These are phyloP conservation scores for Melocanna baccifera DNA, from an alignment of 176 grass and related monocot genomes.

Conservation along the genomic window DNA sequence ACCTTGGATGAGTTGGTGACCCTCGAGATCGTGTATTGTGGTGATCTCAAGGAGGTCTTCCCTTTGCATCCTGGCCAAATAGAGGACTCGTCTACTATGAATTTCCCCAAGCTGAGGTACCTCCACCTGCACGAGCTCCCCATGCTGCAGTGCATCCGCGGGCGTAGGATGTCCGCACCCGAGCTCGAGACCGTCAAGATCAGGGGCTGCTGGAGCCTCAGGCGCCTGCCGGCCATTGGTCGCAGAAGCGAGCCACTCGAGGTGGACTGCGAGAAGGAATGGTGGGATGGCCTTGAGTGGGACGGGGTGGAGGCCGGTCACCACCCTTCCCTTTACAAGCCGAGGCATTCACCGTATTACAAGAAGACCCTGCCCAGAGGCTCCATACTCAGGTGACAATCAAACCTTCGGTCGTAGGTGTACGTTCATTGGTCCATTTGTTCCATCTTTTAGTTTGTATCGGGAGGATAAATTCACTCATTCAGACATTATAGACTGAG, in stretches of 20 bases:
- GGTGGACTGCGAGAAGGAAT: slow-evolving; percentile 1
- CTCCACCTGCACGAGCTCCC: not conserved
- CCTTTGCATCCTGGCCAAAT: not conserved
- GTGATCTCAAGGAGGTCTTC: not conserved
- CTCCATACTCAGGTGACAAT: not conserved
- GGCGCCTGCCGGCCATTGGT: not conserved
- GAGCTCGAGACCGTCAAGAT: not conserved
- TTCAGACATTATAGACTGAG: too few species aligned
- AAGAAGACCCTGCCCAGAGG: not conserved
- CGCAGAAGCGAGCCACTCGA: fast-evolving
- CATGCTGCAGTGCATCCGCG: not conserved
- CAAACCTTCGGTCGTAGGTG: too few species aligned
- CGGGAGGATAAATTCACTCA: too few species aligned
- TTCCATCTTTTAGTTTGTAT: too few species aligned
- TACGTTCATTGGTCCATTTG: too few species aligned
- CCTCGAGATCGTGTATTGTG: slow-evolving; percentile 9
- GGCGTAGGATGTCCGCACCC: not conserved
- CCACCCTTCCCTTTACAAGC: not conserved
- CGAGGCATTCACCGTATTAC: not conserved
- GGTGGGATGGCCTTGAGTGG: not conserved
- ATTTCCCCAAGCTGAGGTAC: not conserved
- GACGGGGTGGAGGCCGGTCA: not conserved
- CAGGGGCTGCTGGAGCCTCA: not conserved
- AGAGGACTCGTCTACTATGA: not conserved
- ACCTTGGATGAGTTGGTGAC: fast-evolving